A percentile compares a stretch with the other conserved stretches of the same genome.
Conservation (phyloP, 768 basidiomycete species). For the Panellus pusillus region DNA sequence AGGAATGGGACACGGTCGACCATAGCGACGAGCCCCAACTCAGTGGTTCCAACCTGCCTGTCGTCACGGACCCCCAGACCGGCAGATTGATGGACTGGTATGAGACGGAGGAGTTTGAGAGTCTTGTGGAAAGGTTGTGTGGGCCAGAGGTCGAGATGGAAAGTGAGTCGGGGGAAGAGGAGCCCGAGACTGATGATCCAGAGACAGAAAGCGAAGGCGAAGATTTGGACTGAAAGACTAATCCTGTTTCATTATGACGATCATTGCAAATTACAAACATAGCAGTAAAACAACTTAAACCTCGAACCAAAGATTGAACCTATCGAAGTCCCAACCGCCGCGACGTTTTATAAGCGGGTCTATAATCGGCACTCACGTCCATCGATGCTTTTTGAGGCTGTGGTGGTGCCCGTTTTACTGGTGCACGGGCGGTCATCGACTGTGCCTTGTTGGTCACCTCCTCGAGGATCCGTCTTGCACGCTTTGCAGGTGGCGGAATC, state of each 20-base stretch:
- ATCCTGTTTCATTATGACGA: no score
- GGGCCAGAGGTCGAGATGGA: not conserved
- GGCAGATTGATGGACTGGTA: slow-evolving; percentile 1
- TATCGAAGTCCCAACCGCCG: no score
- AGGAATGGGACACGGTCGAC: not conserved
- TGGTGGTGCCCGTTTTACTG: not conserved
- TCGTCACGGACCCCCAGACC: not conserved
- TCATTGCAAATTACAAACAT: no score
- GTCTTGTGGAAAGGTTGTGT: not conserved
- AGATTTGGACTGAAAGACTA: not conserved
- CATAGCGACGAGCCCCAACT: not conserved
- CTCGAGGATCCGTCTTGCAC: not conserved
- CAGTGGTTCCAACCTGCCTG: slow-evolving; percentile 2
- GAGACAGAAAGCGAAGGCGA: not conserved
- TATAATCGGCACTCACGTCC: not conserved
- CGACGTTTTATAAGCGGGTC: no score
- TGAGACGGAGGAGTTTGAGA: not conserved
- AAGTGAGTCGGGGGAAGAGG: not conserved
- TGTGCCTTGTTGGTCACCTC: not conserved
- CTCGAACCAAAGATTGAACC: no score
- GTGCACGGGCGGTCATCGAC: no score
- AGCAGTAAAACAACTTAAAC: no score
- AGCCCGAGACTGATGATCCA: not conserved
- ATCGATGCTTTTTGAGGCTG: no score
- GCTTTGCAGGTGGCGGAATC: slow-evolving; percentile 1